Evolutionary conservation across 202 grass and related monocot genomes (phyloP).

Genomic region (Setaria italica): DNA sequence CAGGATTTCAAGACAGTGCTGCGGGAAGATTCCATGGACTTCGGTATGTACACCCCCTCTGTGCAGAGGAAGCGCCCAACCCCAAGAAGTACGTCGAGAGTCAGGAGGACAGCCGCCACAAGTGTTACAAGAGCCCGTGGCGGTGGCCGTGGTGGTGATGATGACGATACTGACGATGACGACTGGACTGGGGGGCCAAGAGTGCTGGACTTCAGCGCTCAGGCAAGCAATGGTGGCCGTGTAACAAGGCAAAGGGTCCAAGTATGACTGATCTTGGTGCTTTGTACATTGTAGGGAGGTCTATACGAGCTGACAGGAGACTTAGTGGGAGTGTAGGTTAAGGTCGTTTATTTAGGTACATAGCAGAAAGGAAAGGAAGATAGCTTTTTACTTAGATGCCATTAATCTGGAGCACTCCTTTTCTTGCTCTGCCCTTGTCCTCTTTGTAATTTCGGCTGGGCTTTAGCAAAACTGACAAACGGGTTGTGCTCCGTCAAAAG

Average conservation of each 20-base stretch:
- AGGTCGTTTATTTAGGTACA: constrained; percentile 45
- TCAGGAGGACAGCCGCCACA: constrained; percentile 52
- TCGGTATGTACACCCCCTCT: constrained; percentile 59
- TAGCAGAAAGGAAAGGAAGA: constrained; percentile 67
- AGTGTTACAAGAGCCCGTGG: constrained; percentile 41
- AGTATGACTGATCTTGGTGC: constrained; percentile 51
- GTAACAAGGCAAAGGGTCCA: constrained; percentile 81
- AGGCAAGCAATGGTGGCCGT: constrained; percentile 63
- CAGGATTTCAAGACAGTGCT: constrained; percentile 93
- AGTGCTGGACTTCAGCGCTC: constrained; percentile 71
- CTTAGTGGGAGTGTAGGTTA: constrained; percentile 20
- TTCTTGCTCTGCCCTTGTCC: constrained; percentile 49
- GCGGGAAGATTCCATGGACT: constrained; percentile 91
- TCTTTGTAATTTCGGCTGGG: constrained; percentile 47
- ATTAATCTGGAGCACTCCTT: constrained; percentile 61
- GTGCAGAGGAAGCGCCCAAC: constrained; percentile 78
- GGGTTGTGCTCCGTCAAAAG: constrained; percentile 60
- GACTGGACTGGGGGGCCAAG: constrained; percentile 68
- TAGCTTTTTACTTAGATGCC: constrained; percentile 61
- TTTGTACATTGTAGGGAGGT: constrained; percentile 66
- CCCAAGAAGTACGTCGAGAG: constrained; percentile 65
- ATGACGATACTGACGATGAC: constrained; percentile 56
- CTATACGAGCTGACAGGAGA: constrained; percentile 44
- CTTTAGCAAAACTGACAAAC: constrained; percentile 42
- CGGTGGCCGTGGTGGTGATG: constrained; percentile 46